phyloP scores from a whole-genome alignment of 441 rosid species.

The Sinapis alba region DNA sequence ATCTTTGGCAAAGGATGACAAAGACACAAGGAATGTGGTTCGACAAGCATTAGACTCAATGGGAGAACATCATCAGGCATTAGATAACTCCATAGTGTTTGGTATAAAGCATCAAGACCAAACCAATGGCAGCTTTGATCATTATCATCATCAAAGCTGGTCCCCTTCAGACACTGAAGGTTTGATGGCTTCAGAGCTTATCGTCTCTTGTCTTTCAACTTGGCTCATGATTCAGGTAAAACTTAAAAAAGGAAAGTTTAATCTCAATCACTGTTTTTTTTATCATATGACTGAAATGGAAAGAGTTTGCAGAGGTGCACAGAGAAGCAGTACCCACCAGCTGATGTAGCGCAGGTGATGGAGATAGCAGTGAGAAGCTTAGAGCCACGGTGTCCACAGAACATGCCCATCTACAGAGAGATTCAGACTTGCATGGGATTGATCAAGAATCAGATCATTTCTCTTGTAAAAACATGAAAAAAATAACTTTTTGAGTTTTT shows the following conservation, averaged over 20 bases:
- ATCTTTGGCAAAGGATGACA: conserved; percentile 61
- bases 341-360: conserved; percentile 85
- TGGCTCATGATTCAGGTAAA: conserved; percentile 90
- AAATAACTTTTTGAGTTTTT: neutral
- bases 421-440: conserved; percentile 93
- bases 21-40: conserved; percentile 60
- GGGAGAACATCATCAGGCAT: conserved; percentile 48
- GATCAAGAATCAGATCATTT: conserved; percentile 89
- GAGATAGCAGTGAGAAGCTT: conserved; percentile 77
- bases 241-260: neutral
- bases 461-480: conserved; percentile 51
- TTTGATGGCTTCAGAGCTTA: conserved; percentile 60
- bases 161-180: conserved; percentile 19
- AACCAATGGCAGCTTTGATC: conserved; percentile 30
- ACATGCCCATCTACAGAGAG: conserved; percentile 75
- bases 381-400: conserved; percentile 81
- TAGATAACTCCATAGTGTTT: conserved; percentile 25
- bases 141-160: conserved; percentile 11
- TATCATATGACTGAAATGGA: neutral
- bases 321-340: conserved; percentile 81
- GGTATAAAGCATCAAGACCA: conserved; percentile 30
- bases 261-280: neutral
- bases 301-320: conserved; percentile 68
- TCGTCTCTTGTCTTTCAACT: conserved; percentile 81
- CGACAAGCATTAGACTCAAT: conserved; percentile 62